phyloP scores from a whole-genome alignment of 2,329 filamentous ascomycete genomes.

The Bipolaris oryzae region DNA sequence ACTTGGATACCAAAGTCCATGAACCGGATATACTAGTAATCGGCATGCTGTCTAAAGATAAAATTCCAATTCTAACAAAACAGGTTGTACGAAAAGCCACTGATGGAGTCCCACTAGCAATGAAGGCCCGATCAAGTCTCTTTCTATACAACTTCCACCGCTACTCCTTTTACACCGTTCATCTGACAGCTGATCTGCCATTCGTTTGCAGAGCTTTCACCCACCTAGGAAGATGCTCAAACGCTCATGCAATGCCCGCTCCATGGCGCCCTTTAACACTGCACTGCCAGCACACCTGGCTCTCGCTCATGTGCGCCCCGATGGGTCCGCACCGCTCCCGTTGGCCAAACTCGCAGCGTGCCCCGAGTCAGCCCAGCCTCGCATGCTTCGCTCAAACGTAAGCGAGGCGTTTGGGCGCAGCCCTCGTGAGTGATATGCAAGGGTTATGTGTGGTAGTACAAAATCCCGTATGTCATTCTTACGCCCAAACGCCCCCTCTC shows the following conservation, averaged over 20 bases:
- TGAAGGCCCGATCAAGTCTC: no score
- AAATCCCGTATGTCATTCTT: constrained; percentile 5
- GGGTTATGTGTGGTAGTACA: constrained; percentile 5
- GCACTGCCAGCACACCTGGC: constrained; percentile 7
- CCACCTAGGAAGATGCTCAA: neutral
- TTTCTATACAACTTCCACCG: constrained; percentile 2
- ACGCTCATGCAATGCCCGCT: neutral
- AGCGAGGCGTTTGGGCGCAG: constrained; percentile 12
- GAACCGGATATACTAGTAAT: constrained; percentile 4
- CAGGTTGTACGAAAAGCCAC: neutral
- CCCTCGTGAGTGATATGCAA: constrained; percentile 12
- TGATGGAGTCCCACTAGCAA: neutral
- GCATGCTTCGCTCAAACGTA: neutral
- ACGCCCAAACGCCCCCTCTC: neutral
- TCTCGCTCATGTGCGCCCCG: neutral
- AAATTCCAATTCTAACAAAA: neutral
- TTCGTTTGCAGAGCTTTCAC: neutral
- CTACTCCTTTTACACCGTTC: neutral
- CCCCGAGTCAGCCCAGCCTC: neutral
- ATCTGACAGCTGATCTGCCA: neutral
- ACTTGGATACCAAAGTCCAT: neutral
- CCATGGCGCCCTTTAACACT: neutral
- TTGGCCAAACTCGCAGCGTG: neutral
- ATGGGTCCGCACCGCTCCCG: neutral
- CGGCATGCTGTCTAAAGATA: neutral